phyloP scores from a whole-genome alignment of 495 filamentous ascomycete genomes.

The Penicillium parvum region DNA sequence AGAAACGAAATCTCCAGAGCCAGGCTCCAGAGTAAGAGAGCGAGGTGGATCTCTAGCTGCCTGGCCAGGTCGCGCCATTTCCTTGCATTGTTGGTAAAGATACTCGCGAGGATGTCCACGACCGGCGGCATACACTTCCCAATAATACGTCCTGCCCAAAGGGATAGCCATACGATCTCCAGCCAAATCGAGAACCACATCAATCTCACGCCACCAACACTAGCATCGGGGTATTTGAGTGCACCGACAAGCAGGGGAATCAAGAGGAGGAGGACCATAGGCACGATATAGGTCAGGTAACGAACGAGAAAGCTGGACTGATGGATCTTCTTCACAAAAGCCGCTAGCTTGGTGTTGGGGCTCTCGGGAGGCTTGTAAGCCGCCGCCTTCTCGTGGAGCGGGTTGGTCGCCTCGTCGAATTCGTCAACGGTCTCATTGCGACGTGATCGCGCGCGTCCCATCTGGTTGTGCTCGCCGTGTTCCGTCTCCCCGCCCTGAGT shows the following conservation, averaged over 20 bases:
- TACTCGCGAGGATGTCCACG: constrained; percentile 62
- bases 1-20: constrained; percentile 65
- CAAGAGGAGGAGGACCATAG: constrained; percentile 66
- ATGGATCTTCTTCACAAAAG: constrained; percentile 63
- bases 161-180: constrained; percentile 85
- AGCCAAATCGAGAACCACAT: constrained; percentile 96
- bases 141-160: constrained; percentile 80
- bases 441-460: constrained; percentile 49
- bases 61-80: constrained; percentile 91
- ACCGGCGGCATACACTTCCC: constrained; percentile 68
- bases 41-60: constrained; percentile 79
- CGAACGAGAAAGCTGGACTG: constrained; percentile 73
- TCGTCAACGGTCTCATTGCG: constrained; percentile 65
- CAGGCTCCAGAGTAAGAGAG: constrained; percentile 90
- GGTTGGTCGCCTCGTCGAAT: constrained; percentile 74
- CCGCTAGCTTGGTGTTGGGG: constrained; percentile 56
- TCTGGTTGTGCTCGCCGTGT: constrained; percentile 37
- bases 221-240: constrained; percentile 58
- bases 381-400: constrained; percentile 65
- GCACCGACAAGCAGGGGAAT: constrained; percentile 78
- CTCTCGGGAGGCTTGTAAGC: constrained; percentile 68
- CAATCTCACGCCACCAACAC: constrained; percentile 70
- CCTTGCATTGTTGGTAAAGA: constrained; percentile 82
- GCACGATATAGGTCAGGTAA: constrained; percentile 83
- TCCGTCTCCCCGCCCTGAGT: constrained; percentile 42